Evolutionary conservation across 1,284 basidiomycete species (phyloP), one percentile per base, ranked within the genome.

Genomic region (Ceratobasidium papillatum): DNA sequence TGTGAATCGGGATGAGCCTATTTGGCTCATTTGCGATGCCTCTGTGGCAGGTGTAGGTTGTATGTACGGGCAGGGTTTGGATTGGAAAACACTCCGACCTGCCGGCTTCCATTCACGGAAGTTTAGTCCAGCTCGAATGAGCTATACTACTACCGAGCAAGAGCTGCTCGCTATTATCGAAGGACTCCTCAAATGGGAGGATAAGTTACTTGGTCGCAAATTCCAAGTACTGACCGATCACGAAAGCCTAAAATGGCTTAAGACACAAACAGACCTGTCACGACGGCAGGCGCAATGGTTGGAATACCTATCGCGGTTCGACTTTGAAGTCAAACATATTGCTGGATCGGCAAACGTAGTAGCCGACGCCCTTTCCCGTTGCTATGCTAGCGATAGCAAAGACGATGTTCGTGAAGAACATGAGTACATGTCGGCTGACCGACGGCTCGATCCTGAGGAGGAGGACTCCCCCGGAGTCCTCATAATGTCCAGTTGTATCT

Each of bases 201-300:
- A 83, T 59, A 82, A 82, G 47, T 76, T 85, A 0, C 74, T 84
- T 5, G 82, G 84, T 0, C 74, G 77, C 1, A 36, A 59, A 2
- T 77, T 85, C 8, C 78, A 78, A n/a, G 77, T 85, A 0, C 77
- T 83, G 0, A 84, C 83, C 0, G 83, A 86, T 75, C 84, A 86
- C 68, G 76, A 82, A 56, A 80, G 82, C 0, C 76, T 85, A 0
- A 77, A 81, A 38, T 84, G 81, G 78, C 82, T 84, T 69, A 72
- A 77, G 75, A 79, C 77, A 0, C 83, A 84, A 73, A 79, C 78
- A 65, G 78, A 80, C 36, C 72, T 84, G 45, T 81, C 81, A 0
- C 76, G 79, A 0, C 65, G 79, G 9, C 83, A 82, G 77, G 78
- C 76, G 9, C 74, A 80, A 19, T 84, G 85, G 85, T 5, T 85